These are phyloP conservation scores for Lactarius trivialis DNA, from an alignment of 768 basidiomycete genomes.

Conservation along the genomic window DNA sequence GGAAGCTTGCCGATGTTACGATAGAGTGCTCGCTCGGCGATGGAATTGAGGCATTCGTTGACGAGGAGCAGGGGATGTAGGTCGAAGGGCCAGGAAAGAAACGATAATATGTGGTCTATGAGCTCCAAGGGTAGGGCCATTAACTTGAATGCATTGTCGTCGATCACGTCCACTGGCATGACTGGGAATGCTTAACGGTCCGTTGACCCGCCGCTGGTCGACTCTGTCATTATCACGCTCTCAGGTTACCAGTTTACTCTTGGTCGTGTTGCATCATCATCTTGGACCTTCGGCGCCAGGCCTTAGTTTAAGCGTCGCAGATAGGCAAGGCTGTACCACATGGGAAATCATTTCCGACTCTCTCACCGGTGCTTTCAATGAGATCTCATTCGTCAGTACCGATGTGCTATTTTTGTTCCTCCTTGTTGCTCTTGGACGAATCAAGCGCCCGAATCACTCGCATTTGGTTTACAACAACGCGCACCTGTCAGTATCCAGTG, in stretches of 20 bases:
- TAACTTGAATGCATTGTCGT: background rate
- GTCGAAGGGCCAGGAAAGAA: conserved; percentile 26
- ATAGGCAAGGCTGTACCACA: conserved; percentile 9
- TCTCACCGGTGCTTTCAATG: background rate
- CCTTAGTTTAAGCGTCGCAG: conserved; percentile 9
- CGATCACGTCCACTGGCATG: background rate
- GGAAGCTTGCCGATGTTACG: conserved; percentile 33
- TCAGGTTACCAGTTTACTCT: too few relatives aligned
- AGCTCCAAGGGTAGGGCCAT: conserved; percentile 33
- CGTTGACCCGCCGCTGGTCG: too few relatives aligned
- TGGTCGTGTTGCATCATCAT: background rate
- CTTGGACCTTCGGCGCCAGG: too few relatives aligned
- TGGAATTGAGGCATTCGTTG: conserved; percentile 27
- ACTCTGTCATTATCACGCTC: too few relatives aligned
- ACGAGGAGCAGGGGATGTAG: conserved; percentile 27
- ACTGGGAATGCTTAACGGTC: too few relatives aligned
- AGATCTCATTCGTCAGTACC: background rate
- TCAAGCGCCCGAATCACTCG: conserved; percentile 9
- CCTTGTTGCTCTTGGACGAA: background rate
- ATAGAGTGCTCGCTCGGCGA: conserved; percentile 33
- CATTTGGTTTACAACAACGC: conserved; percentile 4
- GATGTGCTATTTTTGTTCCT: background rate
- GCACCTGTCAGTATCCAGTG: background rate
- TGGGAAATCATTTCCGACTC: conserved; percentile 11
- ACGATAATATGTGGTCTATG: conserved; percentile 30